Conservation (phyloP, 768 basidiomycete species). For the Russula earlei region DNA sequence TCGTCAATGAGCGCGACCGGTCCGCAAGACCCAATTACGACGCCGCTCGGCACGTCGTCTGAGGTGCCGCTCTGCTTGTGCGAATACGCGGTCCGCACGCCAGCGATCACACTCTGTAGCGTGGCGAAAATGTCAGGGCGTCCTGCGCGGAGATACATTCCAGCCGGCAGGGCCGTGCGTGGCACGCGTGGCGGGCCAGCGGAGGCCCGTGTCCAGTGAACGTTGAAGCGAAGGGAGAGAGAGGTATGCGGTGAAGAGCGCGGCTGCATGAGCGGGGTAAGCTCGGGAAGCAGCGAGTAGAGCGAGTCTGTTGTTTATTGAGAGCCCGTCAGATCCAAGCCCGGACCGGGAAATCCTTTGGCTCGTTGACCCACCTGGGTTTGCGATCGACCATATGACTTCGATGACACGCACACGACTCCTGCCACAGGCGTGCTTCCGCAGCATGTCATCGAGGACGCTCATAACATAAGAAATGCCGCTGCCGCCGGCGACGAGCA, state of each 20-base stretch:
- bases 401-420: conserved; percentile 38
- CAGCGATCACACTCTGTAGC: conserved; percentile 23
- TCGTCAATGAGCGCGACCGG: conserved; percentile 33
- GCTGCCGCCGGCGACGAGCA: conserved; percentile 51
- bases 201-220: conserved; percentile 37
- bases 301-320: conserved; percentile 25
- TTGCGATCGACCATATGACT: conserved; percentile 46
- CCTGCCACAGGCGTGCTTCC: conserved; percentile 27
- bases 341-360: too few species aligned
- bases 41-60: conserved; percentile 22
- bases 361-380: conserved; percentile 30
- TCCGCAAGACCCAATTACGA: conserved; percentile 37
- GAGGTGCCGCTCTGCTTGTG: conserved; percentile 2
- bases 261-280: conserved; percentile 31
- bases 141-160: conserved; percentile 25
- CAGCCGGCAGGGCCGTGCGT: conserved; percentile 22
- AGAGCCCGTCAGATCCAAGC: too few species aligned
- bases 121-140: conserved; percentile 23
- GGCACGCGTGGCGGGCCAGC: conserved; percentile 17
- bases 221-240: conserved; percentile 30
- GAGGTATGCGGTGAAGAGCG: conserved; percentile 22
- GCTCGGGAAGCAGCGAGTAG: conserved; percentile 31
- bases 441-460: conserved; percentile 45
- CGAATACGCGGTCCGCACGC: conserved; percentile 19
- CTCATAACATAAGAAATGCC: conserved; percentile 50